phyloP scores from a whole-genome alignment of 139 green algal genomes.

The Auxenochlorella pyrenoidosa region DNA sequence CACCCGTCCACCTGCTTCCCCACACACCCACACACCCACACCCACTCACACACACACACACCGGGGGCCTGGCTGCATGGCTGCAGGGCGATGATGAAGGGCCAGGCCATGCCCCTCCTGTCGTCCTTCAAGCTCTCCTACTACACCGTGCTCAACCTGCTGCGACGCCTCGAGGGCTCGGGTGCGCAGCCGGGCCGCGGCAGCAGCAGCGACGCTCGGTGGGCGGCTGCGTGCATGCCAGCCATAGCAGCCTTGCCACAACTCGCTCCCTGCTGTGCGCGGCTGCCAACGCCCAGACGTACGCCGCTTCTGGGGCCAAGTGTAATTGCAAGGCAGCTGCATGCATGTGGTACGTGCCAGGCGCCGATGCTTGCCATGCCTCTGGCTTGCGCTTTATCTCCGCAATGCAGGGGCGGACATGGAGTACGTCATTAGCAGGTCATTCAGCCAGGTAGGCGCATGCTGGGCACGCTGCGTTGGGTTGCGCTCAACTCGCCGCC shows the following conservation, averaged over 20 bases:
- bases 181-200: constrained; percentile 26
- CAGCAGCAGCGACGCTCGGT: too few relatives aligned
- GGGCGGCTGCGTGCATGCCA: too few relatives aligned
- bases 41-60: too few relatives aligned
- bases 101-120: constrained; percentile 71
- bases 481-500: background rate
- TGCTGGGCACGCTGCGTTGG: background rate
- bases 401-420: constrained; percentile 55
- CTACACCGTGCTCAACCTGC: constrained; percentile 96
- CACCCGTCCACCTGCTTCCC: too few relatives aligned
- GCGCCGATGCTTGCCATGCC: background rate
- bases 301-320: too few relatives aligned
- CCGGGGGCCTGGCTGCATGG: too few relatives aligned
- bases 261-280: background rate
- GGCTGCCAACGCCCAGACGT: too few relatives aligned
- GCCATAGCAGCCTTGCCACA: background rate
- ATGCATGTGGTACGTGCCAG: background rate
- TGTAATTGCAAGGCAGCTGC: too few relatives aligned
- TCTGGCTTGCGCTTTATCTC: background rate
- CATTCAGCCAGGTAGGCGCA: constrained; percentile 66
- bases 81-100: constrained; percentile 61
- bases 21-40: too few relatives aligned
- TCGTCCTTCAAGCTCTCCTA: constrained; percentile 90
- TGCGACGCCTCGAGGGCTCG: constrained; percentile 81
- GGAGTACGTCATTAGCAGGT: constrained; percentile 90